Percentiles rank a stretch among this genome's conserved stretches.
Evolutionary conservation across 148 eudicot species (phyloP).

Genomic region (Cornus suecica): DNA sequence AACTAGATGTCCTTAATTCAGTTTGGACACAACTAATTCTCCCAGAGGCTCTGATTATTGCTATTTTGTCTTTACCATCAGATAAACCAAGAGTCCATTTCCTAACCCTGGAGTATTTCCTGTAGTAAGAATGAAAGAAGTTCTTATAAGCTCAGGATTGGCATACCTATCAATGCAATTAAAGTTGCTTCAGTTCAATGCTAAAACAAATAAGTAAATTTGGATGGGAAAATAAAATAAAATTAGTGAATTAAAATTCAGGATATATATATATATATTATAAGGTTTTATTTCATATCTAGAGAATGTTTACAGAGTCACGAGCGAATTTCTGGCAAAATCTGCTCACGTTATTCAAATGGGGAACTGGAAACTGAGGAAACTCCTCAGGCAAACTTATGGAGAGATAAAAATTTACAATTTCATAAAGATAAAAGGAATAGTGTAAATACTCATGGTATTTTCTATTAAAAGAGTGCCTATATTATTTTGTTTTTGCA

Average conservation of each 20-base stretch:
- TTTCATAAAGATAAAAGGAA: too few relatives aligned
- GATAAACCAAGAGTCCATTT: slow-evolving; percentile 88
- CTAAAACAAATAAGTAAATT: background rate
- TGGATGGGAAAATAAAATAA: background rate
- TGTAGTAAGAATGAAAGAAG: slow-evolving; percentile 21
- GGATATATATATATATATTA: too few relatives aligned
- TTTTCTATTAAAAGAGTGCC: background rate
- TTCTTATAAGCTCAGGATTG: background rate
- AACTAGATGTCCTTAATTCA: slow-evolving; percentile 48
- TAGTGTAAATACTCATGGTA: background rate
- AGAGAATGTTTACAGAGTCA: background rate
- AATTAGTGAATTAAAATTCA: background rate
- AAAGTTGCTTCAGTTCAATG: background rate
- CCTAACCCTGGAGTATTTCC: slow-evolving; percentile 71
- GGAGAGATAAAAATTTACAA: background rate
- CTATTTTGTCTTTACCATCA: slow-evolving; percentile 75
- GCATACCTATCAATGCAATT: background rate
- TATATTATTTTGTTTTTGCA: too few relatives aligned
- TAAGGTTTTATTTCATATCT: too few relatives aligned
- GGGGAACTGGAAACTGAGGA: background rate
- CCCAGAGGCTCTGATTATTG: slow-evolving; percentile 90
- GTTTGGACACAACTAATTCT: slow-evolving; percentile 74
- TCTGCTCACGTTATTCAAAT: background rate
- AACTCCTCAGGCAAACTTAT: background rate
- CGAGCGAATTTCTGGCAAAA: background rate